Evolutionary conservation across 371 early-diverging fungal species (phyloP).

Genomic region (Actinomortierella ambigua): DNA sequence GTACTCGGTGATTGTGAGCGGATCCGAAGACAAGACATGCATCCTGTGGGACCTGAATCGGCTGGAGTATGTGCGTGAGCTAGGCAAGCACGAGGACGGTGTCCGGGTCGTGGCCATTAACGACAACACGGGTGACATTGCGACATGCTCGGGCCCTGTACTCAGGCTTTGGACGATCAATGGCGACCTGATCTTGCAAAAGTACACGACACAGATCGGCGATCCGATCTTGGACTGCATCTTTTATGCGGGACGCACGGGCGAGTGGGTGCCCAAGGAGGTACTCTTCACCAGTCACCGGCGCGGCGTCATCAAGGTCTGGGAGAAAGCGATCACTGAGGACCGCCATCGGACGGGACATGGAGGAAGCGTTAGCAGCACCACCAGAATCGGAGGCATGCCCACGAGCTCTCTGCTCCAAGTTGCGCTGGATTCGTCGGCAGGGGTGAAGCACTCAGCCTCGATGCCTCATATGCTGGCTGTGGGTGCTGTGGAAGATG

Average conservation of each 20-base stretch:
- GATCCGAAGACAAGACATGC: conserved; percentile 73
- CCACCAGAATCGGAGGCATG: neutral
- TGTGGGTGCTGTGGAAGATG: no score
- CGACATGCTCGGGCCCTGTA: conserved; percentile 65
- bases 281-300: conserved; percentile 38
- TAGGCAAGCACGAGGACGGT: conserved; percentile 61
- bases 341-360: conserved; percentile 6
- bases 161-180: conserved; percentile 75
- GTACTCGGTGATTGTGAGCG: conserved; percentile 71
- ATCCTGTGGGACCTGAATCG: conserved; percentile 82
- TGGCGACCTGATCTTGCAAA: conserved; percentile 68
- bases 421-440: no score
- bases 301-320: conserved; percentile 31
- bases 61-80: conserved; percentile 65
- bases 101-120: conserved; percentile 64
- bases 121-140: conserved; percentile 77
- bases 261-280: conserved; percentile 34
- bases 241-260: conserved; percentile 58
- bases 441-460: no score
- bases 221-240: conserved; percentile 63
- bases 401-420: no score
- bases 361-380: conserved; percentile 14
- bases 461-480: no score
- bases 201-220: conserved; percentile 58
- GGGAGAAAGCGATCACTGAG: conserved; percentile 49